Conservation (phyloP, 306 rosid species). For the Vicia sativa region DNA sequence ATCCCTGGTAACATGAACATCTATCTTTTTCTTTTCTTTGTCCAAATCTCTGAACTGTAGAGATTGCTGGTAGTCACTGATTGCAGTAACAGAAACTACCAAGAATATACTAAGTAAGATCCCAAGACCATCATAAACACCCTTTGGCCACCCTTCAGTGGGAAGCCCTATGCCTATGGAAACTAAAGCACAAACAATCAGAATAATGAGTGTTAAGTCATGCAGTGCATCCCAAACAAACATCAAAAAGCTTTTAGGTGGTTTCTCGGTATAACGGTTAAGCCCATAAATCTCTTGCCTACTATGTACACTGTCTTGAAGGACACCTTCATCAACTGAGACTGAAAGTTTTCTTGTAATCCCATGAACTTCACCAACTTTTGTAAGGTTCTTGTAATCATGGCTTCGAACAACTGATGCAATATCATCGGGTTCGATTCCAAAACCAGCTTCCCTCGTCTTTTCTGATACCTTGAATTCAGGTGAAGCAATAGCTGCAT, state of each 20-base stretch:
- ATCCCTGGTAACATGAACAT: slow-evolving; percentile 72
- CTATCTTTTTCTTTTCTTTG: slow-evolving; percentile 80
- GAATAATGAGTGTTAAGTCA: slow-evolving; percentile 83
- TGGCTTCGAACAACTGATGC: slow-evolving; percentile 70
- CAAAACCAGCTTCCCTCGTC: slow-evolving; percentile 64
- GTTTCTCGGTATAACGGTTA: slow-evolving; percentile 75
- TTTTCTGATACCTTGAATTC: slow-evolving; percentile 64
- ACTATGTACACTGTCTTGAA: slow-evolving; percentile 41
- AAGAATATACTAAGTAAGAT: slow-evolving; percentile 72
- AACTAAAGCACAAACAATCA: slow-evolving; percentile 75
- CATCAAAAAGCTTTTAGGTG: slow-evolving; percentile 62
- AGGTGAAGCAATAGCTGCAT: slow-evolving; percentile 54
- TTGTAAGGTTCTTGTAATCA: slow-evolving; percentile 46
- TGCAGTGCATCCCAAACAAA: slow-evolving; percentile 92
- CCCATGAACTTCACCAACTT: slow-evolving; percentile 57
- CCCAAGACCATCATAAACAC: slow-evolving; percentile 88
- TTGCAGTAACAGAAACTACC: slow-evolving; percentile 85
- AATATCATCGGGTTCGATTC: slow-evolving; percentile 85
- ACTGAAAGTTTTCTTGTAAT: slow-evolving; percentile 56
- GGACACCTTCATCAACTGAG: slow-evolving; percentile 59
- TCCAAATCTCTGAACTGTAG: slow-evolving; percentile 85
- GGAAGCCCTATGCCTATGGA: slow-evolving; percentile 82
- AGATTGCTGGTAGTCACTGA: slow-evolving; percentile 87
- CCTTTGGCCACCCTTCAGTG: slow-evolving; percentile 89
- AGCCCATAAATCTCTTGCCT: slow-evolving; percentile 77